Evolutionary conservation across 371 early-diverging fungal genomes (phyloP).

Genomic region (Mucor irregularis): DNA sequence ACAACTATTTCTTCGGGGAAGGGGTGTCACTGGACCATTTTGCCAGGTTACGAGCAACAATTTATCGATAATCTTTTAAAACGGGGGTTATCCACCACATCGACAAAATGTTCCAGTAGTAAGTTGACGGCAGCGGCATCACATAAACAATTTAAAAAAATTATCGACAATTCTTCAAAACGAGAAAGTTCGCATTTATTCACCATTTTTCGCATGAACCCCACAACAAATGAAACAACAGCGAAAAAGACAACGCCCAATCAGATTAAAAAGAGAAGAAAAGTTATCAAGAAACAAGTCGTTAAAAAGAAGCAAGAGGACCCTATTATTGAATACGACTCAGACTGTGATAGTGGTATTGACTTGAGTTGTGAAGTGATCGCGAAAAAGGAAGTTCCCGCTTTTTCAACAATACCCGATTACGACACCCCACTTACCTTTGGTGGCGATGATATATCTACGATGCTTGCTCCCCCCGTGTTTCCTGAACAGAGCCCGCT

Average conservation of each 20-base stretch:
- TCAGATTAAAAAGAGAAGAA: background rate
- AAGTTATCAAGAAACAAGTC: background rate
- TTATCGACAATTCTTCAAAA: background rate
- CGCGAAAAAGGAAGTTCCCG: background rate
- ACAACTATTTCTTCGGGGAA: constrained; percentile 87
- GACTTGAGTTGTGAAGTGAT: constrained; percentile 5
- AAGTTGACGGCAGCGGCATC: background rate
- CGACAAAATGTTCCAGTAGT: background rate
- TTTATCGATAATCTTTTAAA: constrained; percentile 42
- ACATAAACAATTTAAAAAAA: constrained; percentile 1
- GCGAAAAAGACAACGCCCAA: no score
- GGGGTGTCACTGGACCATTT: constrained; percentile 93
- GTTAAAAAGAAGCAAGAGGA: background rate
- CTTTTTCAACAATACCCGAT: no score
- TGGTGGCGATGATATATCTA: no score
- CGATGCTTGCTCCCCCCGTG: no score
- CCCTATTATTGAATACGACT: constrained; percentile 1
- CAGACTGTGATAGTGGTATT: constrained; percentile 28
- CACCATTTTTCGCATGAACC: constrained; percentile 24
- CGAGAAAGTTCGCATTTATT: constrained; percentile 6
- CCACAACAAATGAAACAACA: background rate
- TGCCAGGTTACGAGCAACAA: constrained; percentile 44
- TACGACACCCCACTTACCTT: no score
- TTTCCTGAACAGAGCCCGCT: no score
- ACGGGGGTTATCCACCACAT: background rate